These are phyloP conservation scores for Xylariaceae sp. DNA, from an alignment of 2,329 filamentous ascomycete genomes.

Conservation along the genomic window DNA sequence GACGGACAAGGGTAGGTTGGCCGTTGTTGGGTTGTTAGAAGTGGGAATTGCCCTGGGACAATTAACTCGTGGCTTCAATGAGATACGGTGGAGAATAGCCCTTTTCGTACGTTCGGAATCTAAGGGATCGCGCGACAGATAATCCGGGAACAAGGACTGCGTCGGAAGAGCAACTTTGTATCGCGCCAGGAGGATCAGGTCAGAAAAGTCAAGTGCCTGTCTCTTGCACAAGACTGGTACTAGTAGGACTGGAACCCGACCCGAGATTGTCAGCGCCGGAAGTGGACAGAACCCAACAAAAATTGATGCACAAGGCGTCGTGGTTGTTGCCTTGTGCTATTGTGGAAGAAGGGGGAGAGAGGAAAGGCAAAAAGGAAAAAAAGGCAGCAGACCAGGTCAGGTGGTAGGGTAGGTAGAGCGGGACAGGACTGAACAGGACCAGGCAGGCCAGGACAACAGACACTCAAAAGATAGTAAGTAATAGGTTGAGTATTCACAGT, in stretches of 20 bases:
- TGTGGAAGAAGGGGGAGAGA: neutral
- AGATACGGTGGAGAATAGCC: neutral
- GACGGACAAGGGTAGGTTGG: conserved; percentile 23
- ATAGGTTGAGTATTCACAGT: conserved; percentile 2
- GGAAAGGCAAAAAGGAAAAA: conserved; percentile 2
- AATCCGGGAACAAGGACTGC: conserved; percentile 1
- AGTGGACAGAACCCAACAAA: conserved; percentile 9
- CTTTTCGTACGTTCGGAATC: neutral
- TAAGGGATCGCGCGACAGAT: conserved; percentile 7
- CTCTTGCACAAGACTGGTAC: conserved; percentile 10
- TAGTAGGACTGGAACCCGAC: conserved; percentile 4
- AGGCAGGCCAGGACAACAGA: neutral
- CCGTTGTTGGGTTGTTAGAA: conserved; percentile 18
- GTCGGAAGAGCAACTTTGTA: conserved; percentile 8
- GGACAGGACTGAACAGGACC: neutral
- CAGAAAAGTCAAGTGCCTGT: conserved; percentile 12
- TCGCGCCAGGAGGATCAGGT: conserved; percentile 15
- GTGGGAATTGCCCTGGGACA: conserved; percentile 24
- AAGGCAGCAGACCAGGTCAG: conserved; percentile 6
- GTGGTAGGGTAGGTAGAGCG: conserved; percentile 11
- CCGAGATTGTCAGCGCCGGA: conserved; percentile 10
- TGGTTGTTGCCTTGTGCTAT: conserved; percentile 1
- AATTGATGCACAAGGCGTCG: conserved; percentile 1
- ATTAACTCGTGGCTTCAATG: conserved; percentile 12
- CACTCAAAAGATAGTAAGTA: neutral